phyloP scores from a whole-genome alignment of 192 early-diverging fungal genomes.

The Lobulomyces angularis region DNA sequence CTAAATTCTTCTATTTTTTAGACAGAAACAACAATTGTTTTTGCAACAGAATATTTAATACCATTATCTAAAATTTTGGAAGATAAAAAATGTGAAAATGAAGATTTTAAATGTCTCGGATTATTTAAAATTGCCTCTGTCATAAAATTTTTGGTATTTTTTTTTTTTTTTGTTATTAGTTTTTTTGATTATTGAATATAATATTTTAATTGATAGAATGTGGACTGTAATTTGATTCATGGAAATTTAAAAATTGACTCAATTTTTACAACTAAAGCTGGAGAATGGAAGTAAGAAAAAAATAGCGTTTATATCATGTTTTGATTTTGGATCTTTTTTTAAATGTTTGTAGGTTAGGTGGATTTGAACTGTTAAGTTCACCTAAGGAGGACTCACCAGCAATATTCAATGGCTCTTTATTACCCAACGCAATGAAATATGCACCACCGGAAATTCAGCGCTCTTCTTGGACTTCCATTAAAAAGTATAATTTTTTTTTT shows the following conservation, averaged over 20 bases:
- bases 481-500: constrained; percentile 28
- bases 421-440: constrained; percentile 56
- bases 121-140: constrained; percentile 78
- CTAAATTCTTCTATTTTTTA: constrained; percentile 10
- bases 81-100: too few species aligned
- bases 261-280: constrained; percentile 77
- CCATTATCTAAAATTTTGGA: too few species aligned
- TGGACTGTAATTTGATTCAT: constrained; percentile 76
- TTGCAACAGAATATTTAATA: constrained; percentile 74
- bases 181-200: not conserved
- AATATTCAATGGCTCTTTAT: constrained; percentile 42
- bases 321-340: not conserved
- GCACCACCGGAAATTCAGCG: constrained; percentile 59
- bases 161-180: not conserved
- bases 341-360: constrained; percentile 49
- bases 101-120: constrained; percentile 71
- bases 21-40: constrained; percentile 66
- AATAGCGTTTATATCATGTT: too few species aligned
- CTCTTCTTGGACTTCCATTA: constrained; percentile 42
- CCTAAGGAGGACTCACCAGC: constrained; percentile 57
- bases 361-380: constrained; percentile 65
- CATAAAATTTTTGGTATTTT: constrained; percentile 1
- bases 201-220: constrained; percentile 48
- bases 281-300: constrained; percentile 68
- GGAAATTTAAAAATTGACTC: constrained; percentile 67